phyloP scores from a whole-genome alignment of 371 early-diverging fungal species.

The Mucor racemosus region DNA sequence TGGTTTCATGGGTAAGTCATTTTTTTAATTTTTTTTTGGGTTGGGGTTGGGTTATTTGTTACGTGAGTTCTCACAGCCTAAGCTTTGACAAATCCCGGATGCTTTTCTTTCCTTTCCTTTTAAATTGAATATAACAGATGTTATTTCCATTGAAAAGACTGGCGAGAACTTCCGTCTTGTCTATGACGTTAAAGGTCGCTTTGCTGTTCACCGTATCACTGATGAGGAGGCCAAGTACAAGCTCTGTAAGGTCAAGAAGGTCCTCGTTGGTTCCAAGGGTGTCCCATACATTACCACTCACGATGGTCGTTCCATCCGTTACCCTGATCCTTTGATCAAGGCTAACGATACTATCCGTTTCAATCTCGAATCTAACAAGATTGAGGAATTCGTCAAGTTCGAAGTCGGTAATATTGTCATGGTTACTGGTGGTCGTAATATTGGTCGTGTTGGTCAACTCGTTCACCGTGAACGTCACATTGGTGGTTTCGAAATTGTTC shows the following conservation, averaged over 20 bases:
- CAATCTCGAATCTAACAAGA: conserved; percentile 94
- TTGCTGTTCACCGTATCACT: conserved; percentile 98
- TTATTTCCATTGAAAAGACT: conserved; percentile 98
- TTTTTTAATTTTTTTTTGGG: not conserved
- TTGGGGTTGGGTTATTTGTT: not conserved
- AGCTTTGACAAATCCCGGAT: conserved; percentile 61
- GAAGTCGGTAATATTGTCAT: conserved; percentile 96
- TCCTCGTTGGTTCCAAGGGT: conserved; percentile 91
- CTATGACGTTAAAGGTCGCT: conserved; percentile 99
- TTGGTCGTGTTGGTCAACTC: conserved; percentile 99
- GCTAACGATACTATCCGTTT: conserved; percentile 99
- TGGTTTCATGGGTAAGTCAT: conserved; percentile 89
- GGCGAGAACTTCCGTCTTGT: conserved; percentile 99
- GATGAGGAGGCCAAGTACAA: conserved; percentile 99
- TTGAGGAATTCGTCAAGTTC: conserved; percentile 94
- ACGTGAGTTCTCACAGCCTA: conserved; percentile 39
- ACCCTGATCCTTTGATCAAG: conserved; percentile 99
- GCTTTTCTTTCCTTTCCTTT: conserved; percentile 33
- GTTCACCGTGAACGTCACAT: conserved; percentile 96
- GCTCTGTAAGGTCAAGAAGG: conserved; percentile 97
- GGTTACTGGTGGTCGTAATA: conserved; percentile 99
- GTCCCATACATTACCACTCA: conserved; percentile 98
- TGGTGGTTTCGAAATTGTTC: conserved; percentile 97
- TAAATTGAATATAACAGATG: conserved; percentile 63
- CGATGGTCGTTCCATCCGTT: conserved; percentile 99